Base-by-base conservation (phyloP, 768 basidiomycete genomes). In the Lyophyllum atratum region DNA sequence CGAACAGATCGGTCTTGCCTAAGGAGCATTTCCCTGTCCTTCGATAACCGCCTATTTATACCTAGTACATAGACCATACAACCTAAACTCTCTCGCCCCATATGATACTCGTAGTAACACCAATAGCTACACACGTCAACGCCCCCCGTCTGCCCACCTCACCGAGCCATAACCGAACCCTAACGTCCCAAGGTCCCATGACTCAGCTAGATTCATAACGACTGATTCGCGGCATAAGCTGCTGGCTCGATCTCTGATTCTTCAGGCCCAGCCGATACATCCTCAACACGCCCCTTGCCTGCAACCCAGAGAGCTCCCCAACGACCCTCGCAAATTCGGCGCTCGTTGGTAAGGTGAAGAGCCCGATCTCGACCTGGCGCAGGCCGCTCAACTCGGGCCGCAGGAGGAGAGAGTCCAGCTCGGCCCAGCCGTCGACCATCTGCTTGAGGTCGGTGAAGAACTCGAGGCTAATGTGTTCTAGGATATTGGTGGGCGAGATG, bases 1-100 rank as follows among this genome's bases (percentile, higher is more conserved):
- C 52, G 76, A 79, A 37, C 77, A 81, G 59, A 77, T 81, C 39
- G 83, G 84, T 21, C 74, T 78, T 51, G 70, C 73, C 55, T 78
- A 65, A 66, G 46, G 28, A 47, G 46, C 45, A 24, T 11, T 25
- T 24, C 43, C 24, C 21, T 40, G 15, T 49, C 19, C 19, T 11
- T 26, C 34, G 25, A 12, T 39, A 29, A 29, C 24, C 6, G n/a
- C n/a, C n/a, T n/a, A n/a, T n/a, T n/a, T n/a, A n/a, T n/a, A n/a
- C 54, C 29, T 56, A 37, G 33, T 50, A 50, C 49, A 52, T 52
- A 37, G 10, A 40, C n/a, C 52, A 54, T 29, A 46, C 28, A 28
- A 21, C 47, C 26, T 40, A 39, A 3, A 17, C 46, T n/a, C n/a
- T 26, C 10, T 3, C 15, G 17, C 11, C 10, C 48, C 29, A 37